Base-by-base conservation (phyloP, 345 rosid genomes). In the Populus pruinosa region DNA sequence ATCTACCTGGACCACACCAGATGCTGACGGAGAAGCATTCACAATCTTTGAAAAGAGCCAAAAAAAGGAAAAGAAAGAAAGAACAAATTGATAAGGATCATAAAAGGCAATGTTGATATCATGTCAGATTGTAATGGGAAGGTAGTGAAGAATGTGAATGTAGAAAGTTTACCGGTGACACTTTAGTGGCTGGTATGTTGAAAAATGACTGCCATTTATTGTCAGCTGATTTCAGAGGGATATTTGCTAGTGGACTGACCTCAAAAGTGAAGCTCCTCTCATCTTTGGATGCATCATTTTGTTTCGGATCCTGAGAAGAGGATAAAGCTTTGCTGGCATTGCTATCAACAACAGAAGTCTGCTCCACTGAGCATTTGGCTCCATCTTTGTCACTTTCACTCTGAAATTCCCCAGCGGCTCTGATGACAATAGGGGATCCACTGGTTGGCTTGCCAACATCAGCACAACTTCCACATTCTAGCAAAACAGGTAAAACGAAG, bases 21-120 rank as follows among this genome's bases (percentile, higher is more conserved):
- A 73, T 71, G 80, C 81, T 75, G 90, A 80, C 50, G 88, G 91
- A 81, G 97, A 83, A 67, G 75, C 91, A 80, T 84, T 91, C 67
- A 85, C 78, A 80, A 81, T 80, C 94, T 93, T 84, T 75, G 86
- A 75, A 77, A 85, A 76, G 43, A 81, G 70, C 35, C 29, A 41
- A 71, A 44, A 69, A 63, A 74, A 61, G 29, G 35, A 10, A 20
- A 49, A 41, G 71, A 73, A 68, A 35, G 8, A 20, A 33, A 80
- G 36, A 80, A 67, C 16, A 65, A 76, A 36, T 20, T 31, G 43
- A 67, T 67, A n/a, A 65, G 41, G 69, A 65, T 65, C 41, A 65
- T 31, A 29, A 29, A 33, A 17, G 39, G 41, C 18, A 16, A 31
- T n/a, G 29, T n/a, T 25, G 12, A 23, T n/a, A 9, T 56, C n/a